Evolutionary conservation across 2,329 filamentous ascomycete species (phyloP), one percentile per base, ranked within the genome.

Genomic region (Fonsecaea pugnacius): DNA sequence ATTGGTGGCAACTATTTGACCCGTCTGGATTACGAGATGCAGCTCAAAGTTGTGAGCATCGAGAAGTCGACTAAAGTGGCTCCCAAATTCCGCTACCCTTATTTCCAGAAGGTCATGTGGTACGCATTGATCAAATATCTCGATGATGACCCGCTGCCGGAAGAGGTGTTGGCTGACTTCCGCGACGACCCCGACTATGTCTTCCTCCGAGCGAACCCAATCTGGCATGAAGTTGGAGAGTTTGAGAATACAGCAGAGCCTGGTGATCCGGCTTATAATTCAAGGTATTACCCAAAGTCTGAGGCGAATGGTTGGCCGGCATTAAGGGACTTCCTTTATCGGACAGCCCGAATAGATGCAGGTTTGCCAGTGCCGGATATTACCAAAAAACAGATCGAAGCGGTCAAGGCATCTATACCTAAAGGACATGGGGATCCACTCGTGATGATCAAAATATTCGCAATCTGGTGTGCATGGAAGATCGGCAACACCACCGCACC

Each of bases 1-100:
- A 88, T 90, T 66, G 87, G 87, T n/a, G 87, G 87, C 58, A 90
- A 90, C 71, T 90, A 89, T 70, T 77, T 90, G 51, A 89, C 87
- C 4, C 78, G 84, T 61, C 80, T 89, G 74, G 86, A 88, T 64
- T 89, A 87, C 72, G 83, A 83, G 62, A 88, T 88, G 80, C 87
- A 90, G 73, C 85, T 90, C 71, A 85, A 84, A 68, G 80, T 90
- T 8, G 80, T 85, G 33, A 85, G 88, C 58, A 86, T 89, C 52
- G 87, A 90, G 73, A 89, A 88, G 73, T 83, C 83, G 61, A 89
- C 87, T 68, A 86, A 87, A 66, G 87, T 89, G 4, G 84, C 85
- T 0, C 78, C 82, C 68, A 88, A 87, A 69, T 89, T 89, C 73
- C 79, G 87, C 56, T 89, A 89, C 72, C 87, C 87, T 1, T 85